phyloP scores from a whole-genome alignment of 164 flowering plant genomes.

The Annona squamosa region DNA sequence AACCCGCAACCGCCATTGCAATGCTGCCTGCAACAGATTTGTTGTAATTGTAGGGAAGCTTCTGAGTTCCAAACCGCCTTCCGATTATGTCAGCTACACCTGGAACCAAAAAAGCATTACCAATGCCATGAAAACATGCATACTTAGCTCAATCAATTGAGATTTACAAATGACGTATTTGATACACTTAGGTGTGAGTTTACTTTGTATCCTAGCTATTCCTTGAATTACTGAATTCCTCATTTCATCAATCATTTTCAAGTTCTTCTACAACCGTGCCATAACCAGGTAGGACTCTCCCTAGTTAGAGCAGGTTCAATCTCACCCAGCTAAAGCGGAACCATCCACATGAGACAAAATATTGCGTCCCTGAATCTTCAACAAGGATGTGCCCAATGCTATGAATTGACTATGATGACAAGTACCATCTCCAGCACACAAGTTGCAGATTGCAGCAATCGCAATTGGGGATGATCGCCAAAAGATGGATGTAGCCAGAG shows the following conservation, averaged over 20 bases:
- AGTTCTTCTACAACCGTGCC: neutral
- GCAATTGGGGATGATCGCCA: conserved; percentile 85
- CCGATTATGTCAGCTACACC: conserved; percentile 89
- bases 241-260: neutral
- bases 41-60: conserved; percentile 69
- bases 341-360: neutral
- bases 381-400: neutral
- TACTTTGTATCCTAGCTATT: neutral
- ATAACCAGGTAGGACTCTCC: neutral
- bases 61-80: conserved; percentile 59
- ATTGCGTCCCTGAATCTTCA: neutral
- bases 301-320: neutral
- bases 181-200: neutral
- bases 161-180: neutral
- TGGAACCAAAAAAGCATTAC: conserved; percentile 10
- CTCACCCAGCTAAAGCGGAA: neutral
- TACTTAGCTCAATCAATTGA: neutral
- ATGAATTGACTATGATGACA: neutral
- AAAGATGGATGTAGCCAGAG: conserved; percentile 50
- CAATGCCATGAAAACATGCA: neutral
- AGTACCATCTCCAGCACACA: conserved; percentile 97
- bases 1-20: conserved; percentile 74
- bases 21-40: conserved; percentile 74
- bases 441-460: conserved; percentile 75
- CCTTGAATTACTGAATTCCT: neutral